Evolutionary conservation across 2,329 filamentous ascomycete species (phyloP).

Genomic region (Hawksworthiomyces lignivorus): DNA sequence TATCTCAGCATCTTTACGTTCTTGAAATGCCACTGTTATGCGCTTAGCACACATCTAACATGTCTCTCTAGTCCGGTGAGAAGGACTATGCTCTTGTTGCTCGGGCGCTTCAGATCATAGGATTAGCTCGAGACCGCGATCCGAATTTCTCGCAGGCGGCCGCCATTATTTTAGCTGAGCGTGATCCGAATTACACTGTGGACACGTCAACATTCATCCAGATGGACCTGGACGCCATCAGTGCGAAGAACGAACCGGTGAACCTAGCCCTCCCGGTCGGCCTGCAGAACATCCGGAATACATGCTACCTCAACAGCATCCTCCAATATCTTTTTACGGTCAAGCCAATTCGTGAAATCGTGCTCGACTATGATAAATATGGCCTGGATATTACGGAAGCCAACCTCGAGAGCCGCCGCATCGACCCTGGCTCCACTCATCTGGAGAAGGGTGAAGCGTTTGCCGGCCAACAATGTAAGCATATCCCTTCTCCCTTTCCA

Average conservation of each 20-base stretch:
- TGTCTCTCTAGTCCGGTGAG: conserved; percentile 6
- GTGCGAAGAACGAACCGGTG: conserved; percentile 16
- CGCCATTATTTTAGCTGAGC: conserved; percentile 6
- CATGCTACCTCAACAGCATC: conserved; percentile 94
- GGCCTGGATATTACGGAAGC: conserved; percentile 60
- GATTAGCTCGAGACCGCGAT: conserved; percentile 8
- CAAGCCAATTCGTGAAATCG: conserved; percentile 69
- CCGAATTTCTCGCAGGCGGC: not conserved
- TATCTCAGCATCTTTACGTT: not conserved
- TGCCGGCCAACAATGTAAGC: conserved; percentile 64
- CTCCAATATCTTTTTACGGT: conserved; percentile 93
- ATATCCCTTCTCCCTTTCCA: not conserved
- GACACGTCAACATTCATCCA: not conserved
- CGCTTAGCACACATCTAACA: not conserved
- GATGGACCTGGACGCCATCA: not conserved
- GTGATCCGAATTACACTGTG: conserved; percentile 7
- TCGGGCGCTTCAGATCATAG: conserved; percentile 10
- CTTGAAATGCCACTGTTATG: not conserved
- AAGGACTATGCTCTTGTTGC: conserved; percentile 15
- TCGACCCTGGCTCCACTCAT: conserved; percentile 31
- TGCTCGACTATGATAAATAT: conserved; percentile 66
- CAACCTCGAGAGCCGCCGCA: conserved; percentile 44
- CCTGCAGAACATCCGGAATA: conserved; percentile 90
- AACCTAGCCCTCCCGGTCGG: conserved; percentile 66
- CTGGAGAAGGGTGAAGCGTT: conserved; percentile 20